phyloP scores from a whole-genome alignment of 225 moss, liverwort and hornwort species.

The Asterella californica region DNA sequence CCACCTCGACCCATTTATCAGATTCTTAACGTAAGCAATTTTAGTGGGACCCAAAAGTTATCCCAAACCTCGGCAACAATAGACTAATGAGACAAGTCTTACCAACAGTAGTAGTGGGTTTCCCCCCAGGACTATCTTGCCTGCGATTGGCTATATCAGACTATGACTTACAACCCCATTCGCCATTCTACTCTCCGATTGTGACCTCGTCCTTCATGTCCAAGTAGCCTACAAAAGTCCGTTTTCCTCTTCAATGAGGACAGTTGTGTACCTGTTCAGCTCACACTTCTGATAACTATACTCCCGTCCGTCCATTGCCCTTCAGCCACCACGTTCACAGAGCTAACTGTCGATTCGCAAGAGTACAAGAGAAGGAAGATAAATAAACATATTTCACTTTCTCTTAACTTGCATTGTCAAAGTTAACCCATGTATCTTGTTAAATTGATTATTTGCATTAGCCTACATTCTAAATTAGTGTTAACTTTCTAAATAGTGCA shows the following conservation, averaged over 20 bases:
- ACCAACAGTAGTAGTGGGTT: background rate
- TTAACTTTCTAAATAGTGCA: too few species aligned
- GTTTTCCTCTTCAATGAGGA: background rate
- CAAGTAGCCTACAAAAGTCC: background rate
- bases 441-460: too few species aligned
- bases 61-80: conserved; percentile 5
- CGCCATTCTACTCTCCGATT: background rate
- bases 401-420: too few species aligned
- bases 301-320: background rate
- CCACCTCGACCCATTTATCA: background rate
- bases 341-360: too few species aligned
- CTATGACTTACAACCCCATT: background rate
- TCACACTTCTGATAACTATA: background rate
- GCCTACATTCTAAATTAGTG: too few species aligned
- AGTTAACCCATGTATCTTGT: too few species aligned
- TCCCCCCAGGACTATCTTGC: background rate
- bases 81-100: conserved; percentile 2
- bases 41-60: conserved; percentile 11
- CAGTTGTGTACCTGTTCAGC: conserved; percentile 1
- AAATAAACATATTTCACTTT: too few species aligned
- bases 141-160: background rate
- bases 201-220: background rate
- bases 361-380: too few species aligned
- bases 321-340: background rate
- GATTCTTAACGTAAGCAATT: conserved; percentile 14